These are phyloP conservation scores for Rhododendron ferrugineum DNA, from an alignment of 148 eudicot species.

Conservation along the genomic window DNA sequence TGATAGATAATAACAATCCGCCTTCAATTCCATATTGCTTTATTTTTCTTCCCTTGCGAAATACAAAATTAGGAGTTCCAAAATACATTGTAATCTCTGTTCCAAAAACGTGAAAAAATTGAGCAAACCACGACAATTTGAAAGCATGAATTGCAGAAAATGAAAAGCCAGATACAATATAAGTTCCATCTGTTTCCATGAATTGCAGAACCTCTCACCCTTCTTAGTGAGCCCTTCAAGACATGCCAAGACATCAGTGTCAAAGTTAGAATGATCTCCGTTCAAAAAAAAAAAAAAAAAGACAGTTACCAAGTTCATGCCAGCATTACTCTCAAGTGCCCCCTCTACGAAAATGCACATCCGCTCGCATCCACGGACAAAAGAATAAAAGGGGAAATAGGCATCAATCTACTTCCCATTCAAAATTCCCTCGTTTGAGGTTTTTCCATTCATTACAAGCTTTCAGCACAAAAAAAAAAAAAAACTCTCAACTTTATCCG, in stretches of 20 bases:
- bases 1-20: background rate
- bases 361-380: background rate
- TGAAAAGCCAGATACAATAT: background rate
- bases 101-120: background rate
- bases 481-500: background rate
- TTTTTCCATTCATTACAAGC: background rate
- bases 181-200: background rate
- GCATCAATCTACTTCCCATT: background rate
- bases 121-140: background rate
- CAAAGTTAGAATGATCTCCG: background rate
- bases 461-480: background rate
- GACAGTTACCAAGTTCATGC: background rate
- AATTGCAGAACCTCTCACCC: background rate
- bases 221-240: background rate
- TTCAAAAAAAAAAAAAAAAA: background rate
- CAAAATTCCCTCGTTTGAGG: background rate
- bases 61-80: background rate
- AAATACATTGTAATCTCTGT: background rate
- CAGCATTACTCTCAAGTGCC: background rate
- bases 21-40: background rate
- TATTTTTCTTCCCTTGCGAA: background rate
- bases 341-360: background rate
- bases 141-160: background rate
- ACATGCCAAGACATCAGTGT: background rate
- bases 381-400: background rate